These are phyloP conservation scores for Phialocephala sp. DNA, from an alignment of 2,329 filamentous ascomycete genomes.

Conservation along the genomic window DNA sequence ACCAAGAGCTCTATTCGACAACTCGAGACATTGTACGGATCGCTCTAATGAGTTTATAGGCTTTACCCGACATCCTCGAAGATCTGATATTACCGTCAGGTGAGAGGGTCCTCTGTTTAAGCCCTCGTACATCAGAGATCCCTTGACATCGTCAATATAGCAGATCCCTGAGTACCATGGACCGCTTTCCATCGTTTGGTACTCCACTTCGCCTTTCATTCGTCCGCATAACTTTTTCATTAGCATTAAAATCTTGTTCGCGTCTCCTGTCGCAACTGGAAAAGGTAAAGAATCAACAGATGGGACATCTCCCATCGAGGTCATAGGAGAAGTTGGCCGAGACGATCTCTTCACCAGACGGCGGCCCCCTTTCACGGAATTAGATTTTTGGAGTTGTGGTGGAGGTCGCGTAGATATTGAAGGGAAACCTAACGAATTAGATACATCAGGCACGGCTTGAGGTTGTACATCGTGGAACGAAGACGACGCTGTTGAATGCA, in stretches of 20 bases:
- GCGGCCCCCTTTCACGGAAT: conserved; percentile 51
- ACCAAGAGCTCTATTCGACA: conserved; percentile 59
- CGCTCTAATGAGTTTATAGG: conserved; percentile 55
- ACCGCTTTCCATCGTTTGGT: conserved; percentile 64
- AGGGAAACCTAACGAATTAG: conserved; percentile 50
- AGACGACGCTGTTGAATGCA: conserved; percentile 66
- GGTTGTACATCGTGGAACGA: conserved; percentile 54
- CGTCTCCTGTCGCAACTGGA: conserved; percentile 68
- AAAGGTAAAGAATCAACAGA: conserved; percentile 65
- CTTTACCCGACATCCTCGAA: conserved; percentile 75
- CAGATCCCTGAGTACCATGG: conserved; percentile 75
- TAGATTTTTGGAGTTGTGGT: conserved; percentile 41
- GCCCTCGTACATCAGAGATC: conserved; percentile 76
- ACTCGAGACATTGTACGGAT: conserved; percentile 57
- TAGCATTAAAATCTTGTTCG: conserved; percentile 72
- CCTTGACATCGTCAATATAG: conserved; percentile 78
- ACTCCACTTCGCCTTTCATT: conserved; percentile 81
- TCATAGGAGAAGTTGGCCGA: conserved; percentile 60
- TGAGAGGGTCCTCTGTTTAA: conserved; percentile 70
- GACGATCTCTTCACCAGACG: conserved; percentile 60
- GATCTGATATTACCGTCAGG: conserved; percentile 70
- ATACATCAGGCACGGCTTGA: conserved; percentile 43
- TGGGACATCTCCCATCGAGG: conserved; percentile 54
- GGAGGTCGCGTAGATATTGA: conserved; percentile 46
- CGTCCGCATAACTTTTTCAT: conserved; percentile 80